These are phyloP conservation scores for Candida oleophila DNA, from an alignment of 805 yeast genomes.

Conservation along the genomic window DNA sequence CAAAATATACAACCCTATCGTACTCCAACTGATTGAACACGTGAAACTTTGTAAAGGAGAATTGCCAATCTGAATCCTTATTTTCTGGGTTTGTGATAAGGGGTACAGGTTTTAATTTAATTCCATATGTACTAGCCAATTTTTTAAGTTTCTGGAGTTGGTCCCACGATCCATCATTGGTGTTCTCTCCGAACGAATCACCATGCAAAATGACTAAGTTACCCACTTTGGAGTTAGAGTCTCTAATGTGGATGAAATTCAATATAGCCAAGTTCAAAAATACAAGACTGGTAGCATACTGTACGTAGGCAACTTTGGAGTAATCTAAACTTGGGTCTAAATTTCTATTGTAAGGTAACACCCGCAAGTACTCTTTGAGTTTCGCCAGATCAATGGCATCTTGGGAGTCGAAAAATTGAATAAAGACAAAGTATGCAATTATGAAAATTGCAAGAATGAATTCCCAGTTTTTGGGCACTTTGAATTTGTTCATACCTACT, in stretches of 20 bases:
- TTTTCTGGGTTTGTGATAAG: slow-evolving; percentile 11
- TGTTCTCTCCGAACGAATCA: slow-evolving; percentile 1
- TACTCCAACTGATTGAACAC: slow-evolving; percentile 50
- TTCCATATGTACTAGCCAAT: slow-evolving; percentile 17
- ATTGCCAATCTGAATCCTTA: slow-evolving; percentile 40
- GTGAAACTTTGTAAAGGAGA: slow-evolving; percentile 55
- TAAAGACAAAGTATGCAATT: slow-evolving; percentile 17
- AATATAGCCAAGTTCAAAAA: slow-evolving; percentile 54
- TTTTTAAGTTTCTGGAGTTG: slow-evolving; percentile 12
- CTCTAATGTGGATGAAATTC: slow-evolving; percentile 37
- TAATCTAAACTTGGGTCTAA: slow-evolving; percentile 1
- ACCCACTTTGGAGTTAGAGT: slow-evolving; percentile 37
- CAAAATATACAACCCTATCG: slow-evolving; percentile 55
- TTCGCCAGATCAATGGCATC: slow-evolving; percentile 16
- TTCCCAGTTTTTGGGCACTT: slow-evolving; percentile 22
- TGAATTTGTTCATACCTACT: neutral
- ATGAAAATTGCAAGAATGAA: slow-evolving; percentile 19
- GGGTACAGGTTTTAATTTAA: slow-evolving; percentile 26
- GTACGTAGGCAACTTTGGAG: slow-evolving; percentile 51
- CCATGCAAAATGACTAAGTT: slow-evolving; percentile 46
- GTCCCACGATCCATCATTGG: neutral
- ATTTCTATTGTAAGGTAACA: neutral
- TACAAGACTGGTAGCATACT: slow-evolving; percentile 54
- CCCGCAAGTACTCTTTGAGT: slow-evolving; percentile 7
- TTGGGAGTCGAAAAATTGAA: slow-evolving; percentile 19